Evolutionary conservation across 768 basidiomycete genomes (phyloP).

Genomic region (Termitomyces titanicus): DNA sequence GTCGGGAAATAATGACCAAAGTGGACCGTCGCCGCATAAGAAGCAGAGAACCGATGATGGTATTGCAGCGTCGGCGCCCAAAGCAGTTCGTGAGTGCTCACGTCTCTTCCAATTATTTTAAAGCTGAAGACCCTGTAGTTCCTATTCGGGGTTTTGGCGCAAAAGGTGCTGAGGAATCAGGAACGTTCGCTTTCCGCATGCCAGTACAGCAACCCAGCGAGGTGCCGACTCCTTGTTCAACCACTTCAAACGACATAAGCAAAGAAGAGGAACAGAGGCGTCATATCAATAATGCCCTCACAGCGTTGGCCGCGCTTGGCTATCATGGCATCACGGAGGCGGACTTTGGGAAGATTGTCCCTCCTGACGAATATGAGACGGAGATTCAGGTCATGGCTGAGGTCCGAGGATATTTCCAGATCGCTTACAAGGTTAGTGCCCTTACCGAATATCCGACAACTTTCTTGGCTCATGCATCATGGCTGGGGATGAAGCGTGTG

Average conservation of each 20-base stretch:
- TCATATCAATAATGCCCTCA: slow-evolving; percentile 16
- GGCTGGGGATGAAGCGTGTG: slow-evolving; percentile 29
- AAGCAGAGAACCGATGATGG: not conserved
- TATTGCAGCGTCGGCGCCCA: not conserved
- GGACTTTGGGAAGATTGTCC: slow-evolving; percentile 29
- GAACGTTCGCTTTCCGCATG: not conserved
- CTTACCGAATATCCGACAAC: not conserved
- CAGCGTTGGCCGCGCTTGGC: slow-evolving; percentile 25
- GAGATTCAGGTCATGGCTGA: slow-evolving; percentile 42
- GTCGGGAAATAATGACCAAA: slow-evolving; percentile 6
- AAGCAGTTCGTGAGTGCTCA: not conserved
- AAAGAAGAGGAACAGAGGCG: not conserved
- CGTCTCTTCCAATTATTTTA: not conserved
- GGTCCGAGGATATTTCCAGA: slow-evolving; percentile 42
- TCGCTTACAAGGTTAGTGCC: slow-evolving; percentile 38
- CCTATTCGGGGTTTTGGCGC: not conserved
- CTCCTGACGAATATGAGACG: slow-evolving; percentile 34
- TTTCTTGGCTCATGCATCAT: not conserved
- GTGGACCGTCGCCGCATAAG: slow-evolving; percentile 2
- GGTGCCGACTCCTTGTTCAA: not conserved
- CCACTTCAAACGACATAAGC: not conserved
- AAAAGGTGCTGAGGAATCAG: not conserved
- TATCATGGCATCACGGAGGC: slow-evolving; percentile 22
- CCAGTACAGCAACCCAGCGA: not conserved
- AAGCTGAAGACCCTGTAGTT: not conserved